Evolutionary conservation across 441 rosid genomes (phyloP), one percentile per base, ranked within the genome.

Genomic region (Theobroma grandiflorum): DNA sequence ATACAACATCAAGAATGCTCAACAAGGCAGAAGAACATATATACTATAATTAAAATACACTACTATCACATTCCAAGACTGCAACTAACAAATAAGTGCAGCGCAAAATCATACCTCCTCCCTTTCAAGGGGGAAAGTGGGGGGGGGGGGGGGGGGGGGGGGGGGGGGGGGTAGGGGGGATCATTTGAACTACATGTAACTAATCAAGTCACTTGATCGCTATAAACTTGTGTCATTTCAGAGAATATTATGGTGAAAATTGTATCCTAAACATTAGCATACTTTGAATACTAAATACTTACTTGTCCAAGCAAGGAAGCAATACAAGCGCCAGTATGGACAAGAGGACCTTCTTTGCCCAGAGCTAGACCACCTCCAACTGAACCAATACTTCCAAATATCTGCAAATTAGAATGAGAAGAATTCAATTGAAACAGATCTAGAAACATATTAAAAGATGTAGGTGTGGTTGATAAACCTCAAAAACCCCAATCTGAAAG

Each of bases 321-420:
- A 83, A 97, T 97, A 87, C 98, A 97, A 79, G 99, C 99, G 83
- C 99, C 99, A 12, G 89, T 97, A 80, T 97, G 98, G 83, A 95
- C 99, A 74, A 97, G 97, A 75, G 99, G 99, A n/a, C 98, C 99
- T 85, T 94, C 99, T 89, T 95, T 97, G 76, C 99, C 99, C 80
- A 95, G 88, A 67, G 98, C 99, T 79, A 97, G 91, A 71, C 99
- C 99, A 86, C 99, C 99, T 75, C 96, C 99, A 72, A 97, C 99
- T 72, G 98, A 97, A 68, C 98, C 99, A 86, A 97, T 91, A 89
- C 99, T 97, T 84, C 99, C 98, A 86, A 92, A 91, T 89, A 97
- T 97, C 99, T 97, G 88, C 65, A 78, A 71, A 62, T 35, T 37
- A 78, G 40, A 83, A 83, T n/a, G 58, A 83, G 59, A 81, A 79